Evolutionary conservation across 176 grass and related monocot genomes (phyloP), one percentile per base, ranked within the genome.

Genomic region (Triticum monococcum): DNA sequence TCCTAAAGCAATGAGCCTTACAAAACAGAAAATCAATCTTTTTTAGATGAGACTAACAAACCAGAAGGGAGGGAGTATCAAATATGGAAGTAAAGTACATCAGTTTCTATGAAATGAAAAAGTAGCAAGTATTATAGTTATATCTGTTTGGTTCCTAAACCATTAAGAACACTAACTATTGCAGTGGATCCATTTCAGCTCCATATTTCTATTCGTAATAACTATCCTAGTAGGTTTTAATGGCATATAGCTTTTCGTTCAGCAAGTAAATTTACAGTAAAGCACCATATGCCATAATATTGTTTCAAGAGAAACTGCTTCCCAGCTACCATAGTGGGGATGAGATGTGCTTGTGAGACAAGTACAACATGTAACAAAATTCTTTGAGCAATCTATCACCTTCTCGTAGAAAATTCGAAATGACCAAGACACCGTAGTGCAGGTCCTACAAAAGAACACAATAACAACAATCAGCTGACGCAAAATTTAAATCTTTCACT

Each of bases 341-440:
- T 48, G 18, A n/a, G 33, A 35, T 48, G 26, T 22, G 20, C 40
- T 68, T 69, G 28, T 33, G 28, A 77, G 14, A 7, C 7, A 68
- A 68, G 5, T 76, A 81, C 17, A 54, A 13, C 30, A 41, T 61
- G 0, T 23, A 79, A 75, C 0, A 8, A 75, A 45, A 50, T 72
- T 22, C 4, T 54, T 35, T 10, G 68, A 35, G 20, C 28, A 78
- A 77, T 72, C 28, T 33, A 87, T 86, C 87, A 99, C 97, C 97
- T 99, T 99, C 92, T 99, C 97, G 60, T 99, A 99, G 87, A 99
- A 99, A 89, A 93, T 97, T 75, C 97, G 89, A 89, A 99, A 99
- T 84, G 97, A 92, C 97, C 97, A 99, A 57, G 97, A 99, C 18
- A 99, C 94, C 3, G 97, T 99, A 41, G 97, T 99, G 78, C 97